Base-by-base conservation (phyloP, 805 yeast species). In the Starmerella stellata region DNA sequence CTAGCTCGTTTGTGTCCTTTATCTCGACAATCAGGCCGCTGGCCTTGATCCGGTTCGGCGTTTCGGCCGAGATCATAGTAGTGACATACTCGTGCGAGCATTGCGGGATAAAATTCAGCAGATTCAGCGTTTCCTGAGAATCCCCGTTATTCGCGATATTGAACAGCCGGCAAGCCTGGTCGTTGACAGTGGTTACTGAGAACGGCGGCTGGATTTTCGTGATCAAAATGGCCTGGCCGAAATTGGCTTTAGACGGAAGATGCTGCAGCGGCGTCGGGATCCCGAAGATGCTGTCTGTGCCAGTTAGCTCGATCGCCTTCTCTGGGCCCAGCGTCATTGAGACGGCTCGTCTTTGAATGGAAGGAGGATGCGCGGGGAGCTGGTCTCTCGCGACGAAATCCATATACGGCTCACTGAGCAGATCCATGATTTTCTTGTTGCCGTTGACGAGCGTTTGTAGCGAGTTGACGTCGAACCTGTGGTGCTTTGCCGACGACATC, bases 151-250 rank as follows among this genome's bases (percentile, higher is more conserved):
- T 71, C 34, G 81, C 72, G 3, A 79, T 72, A 15, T 95, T 95
- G 58, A 85, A 79, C 62, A 80, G 73, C 42, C 82, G 63, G 52
- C 93, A 79, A 0, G 94, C 93, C 46, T 83, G 63, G 57, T 85
- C 95, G 54, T 87, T 85, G 14, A 92, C 82, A 5, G 92, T 85
- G 50, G 71, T 72, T 36, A 85, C 68, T 21, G 64, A 60, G 85
- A 90, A 85, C 1, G 95, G 95, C 35, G 69, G 66, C 13, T 68
- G 71, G 19, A 69, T 61, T 2, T 72, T 73, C 36, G 92, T 79
- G 0, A 94, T 81, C 54, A 85, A 75, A 11, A 83, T 75, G 0
- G 94, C 90, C 52, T 81, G 90, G 1, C 72, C 63, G 0, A 77
- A 57, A 5, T 60, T 61, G 42, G 74, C 75, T 49, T 78, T 82